Evolutionary conservation across 2,329 filamentous ascomycete species (phyloP), one percentile per base, ranked within the genome.

Genomic region (Aureobasidium sp.): DNA sequence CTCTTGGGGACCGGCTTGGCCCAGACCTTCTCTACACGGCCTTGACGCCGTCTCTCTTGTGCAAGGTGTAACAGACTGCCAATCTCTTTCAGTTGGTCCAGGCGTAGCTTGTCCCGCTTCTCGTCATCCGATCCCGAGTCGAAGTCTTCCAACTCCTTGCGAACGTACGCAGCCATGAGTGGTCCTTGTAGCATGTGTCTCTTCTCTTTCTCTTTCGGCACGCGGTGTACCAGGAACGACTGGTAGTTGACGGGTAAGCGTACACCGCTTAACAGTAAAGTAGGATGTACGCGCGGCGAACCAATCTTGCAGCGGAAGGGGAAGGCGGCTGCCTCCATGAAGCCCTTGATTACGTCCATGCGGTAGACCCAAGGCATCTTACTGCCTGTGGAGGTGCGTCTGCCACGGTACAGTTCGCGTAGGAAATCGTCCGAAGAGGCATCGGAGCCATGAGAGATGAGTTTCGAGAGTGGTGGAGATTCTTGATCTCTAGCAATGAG

Each of bases 361-460:
- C 84, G 82, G 64, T 81, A 79, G 29, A 78, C 76, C 53, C 83
- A 81, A 17, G 84, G 84, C 82, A 86, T 85, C 49, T 84, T 80
- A 34, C 74, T 69, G 20, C 83, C 84, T 39, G 80, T 78, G 9
- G 78, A 80, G n/a, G 81, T 79, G 27, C 84, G 82, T 47, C 82
- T 80, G 34, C 84, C 84, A 48, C 79, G 82, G 71, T 87, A 87
- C 62, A 58, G 25, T 29, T 55, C 44, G 15, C 48, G 29, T 9
- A 53, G n/a, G n/a, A 62, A 55, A 52, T 62, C 60, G n/a, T 62
- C 51, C n/a, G 60, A 62, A 29, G 60, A 62, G 11, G 60, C 48
- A 41, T 55, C 39, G 11, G 60, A 62, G n/a, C 39, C 60, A 31
- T 55, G 22, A 15, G 60, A 56, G 31, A 60, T 49, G 8, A 51